Base-by-base conservation (phyloP, 257 asterid species). In the Vinca minor region DNA sequence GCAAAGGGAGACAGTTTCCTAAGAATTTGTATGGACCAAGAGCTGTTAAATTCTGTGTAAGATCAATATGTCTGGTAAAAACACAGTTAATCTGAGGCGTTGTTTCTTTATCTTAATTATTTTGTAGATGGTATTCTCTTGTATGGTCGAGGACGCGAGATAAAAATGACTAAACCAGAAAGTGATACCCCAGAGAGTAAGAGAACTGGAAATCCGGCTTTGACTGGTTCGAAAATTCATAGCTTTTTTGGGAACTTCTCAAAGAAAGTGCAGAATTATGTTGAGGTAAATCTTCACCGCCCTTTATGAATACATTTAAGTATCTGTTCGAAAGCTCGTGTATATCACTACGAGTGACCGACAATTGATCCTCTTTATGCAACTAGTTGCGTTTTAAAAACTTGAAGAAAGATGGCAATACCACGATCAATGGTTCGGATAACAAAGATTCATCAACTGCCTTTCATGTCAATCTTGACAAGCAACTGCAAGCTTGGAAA, bases 401-500 rank as follows among this genome's bases (percentile, higher is more conserved):
- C 59, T 65, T 47, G 70, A 78, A 63, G 74, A 76, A 52, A 53
- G 68, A 63, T 53, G 77, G 70, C 44, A 53, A 25, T 41, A 29
- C 61, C 2, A 42, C 55, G 41, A 21, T 65, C 60, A 28, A 69
- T 55, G 32, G 59, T 8, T 44, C 74, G 65, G 69, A 53, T 45
- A 65, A 69, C 60, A 78, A 73, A 50, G 77, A 66, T 52, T 64
- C 72, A 7, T 57, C 83, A 34, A 54, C 57, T 10, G n/a, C 75
- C 56, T 50, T 53, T 17, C 75, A 74, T 46, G 74, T 83, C 75
- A 82, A 74, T 59, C 79, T 78, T 64, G 91, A 78, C 76, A 80
- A 77, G 77, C 98, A 88, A 71, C 48, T 92, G 72, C 69, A 68
- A 59, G 81, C 91, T 45, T 92, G 95, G 98, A 87, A 67, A 82